Evolutionary conservation across 805 yeast species (phyloP).

Genomic region (Cyberlindnera xylosilytica): DNA sequence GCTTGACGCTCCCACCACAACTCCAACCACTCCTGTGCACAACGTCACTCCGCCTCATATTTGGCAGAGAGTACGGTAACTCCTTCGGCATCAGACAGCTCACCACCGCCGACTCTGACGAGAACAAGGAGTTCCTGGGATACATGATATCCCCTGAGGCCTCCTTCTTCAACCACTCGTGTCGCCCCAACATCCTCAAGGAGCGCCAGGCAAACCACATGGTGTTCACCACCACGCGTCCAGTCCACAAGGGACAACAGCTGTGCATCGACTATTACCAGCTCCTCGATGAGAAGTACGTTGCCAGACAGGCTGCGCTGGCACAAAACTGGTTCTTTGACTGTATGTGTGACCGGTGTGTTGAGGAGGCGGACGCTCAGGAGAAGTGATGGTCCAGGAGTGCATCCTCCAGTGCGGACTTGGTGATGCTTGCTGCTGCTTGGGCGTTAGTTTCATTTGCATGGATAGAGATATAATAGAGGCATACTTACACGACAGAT

Average conservation of each 20-base stretch:
- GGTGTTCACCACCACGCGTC: slow-evolving; percentile 39
- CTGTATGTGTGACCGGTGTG: slow-evolving; percentile 51
- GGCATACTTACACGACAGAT: slow-evolving; percentile 31
- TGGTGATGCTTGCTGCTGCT: slow-evolving; percentile 33
- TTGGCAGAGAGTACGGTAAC: slow-evolving; percentile 62
- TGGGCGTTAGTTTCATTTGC: slow-evolving; percentile 7
- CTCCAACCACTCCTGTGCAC: slow-evolving; percentile 37
- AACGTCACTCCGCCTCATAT: slow-evolving; percentile 39
- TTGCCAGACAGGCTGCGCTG: slow-evolving; percentile 40
- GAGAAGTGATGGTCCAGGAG: slow-evolving; percentile 33
- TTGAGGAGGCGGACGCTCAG: slow-evolving; percentile 15
- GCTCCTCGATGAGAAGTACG: slow-evolving; percentile 37
- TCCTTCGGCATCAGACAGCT: slow-evolving; percentile 69
- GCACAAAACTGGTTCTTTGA: slow-evolving; percentile 56
- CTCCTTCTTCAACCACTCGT: slow-evolving; percentile 67
- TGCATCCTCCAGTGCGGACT: slow-evolving; percentile 41
- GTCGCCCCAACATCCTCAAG: slow-evolving; percentile 53
- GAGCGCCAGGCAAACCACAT: slow-evolving; percentile 37
- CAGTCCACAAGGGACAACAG: slow-evolving; percentile 44
- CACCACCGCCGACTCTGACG: slow-evolving; percentile 34
- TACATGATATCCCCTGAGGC: slow-evolving; percentile 59
- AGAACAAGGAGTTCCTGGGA: slow-evolving; percentile 54
- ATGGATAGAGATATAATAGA: background rate
- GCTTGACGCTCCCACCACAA: slow-evolving; percentile 34
- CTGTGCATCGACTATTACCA: slow-evolving; percentile 63